Conservation (phyloP, 768 basidiomycete species). For the Hebeloma cylindrosporum region DNA sequence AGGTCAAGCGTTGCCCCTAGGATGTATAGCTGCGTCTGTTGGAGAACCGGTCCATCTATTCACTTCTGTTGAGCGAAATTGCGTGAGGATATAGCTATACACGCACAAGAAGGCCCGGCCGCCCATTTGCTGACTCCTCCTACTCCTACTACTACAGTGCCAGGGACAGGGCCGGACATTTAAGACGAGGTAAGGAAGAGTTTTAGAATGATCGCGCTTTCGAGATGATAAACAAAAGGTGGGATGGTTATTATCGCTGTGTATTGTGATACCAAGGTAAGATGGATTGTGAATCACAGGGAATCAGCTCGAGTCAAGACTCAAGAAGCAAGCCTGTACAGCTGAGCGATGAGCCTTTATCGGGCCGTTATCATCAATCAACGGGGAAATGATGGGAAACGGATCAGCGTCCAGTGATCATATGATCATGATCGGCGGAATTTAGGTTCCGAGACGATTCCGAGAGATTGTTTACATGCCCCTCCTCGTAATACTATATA, state of each 20-base stretch:
- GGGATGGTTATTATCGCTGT: neutral
- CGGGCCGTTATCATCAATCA: neutral
- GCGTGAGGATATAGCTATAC: neutral
- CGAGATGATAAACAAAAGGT: neutral
- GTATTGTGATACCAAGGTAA: neutral
- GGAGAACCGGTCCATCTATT: conserved; percentile 76
- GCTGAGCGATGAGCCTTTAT: neutral
- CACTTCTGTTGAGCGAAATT: neutral
- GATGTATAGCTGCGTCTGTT: conserved; percentile 80
- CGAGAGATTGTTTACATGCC: no score
- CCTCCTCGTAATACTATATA: neutral
- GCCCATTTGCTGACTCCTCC: conserved; percentile 41
- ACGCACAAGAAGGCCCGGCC: conserved; percentile 44
- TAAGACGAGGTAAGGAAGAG: neutral
- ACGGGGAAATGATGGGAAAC: neutral
- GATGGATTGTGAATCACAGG: conserved; percentile 5
- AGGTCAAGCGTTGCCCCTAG: conserved; percentile 68
- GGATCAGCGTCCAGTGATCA: neutral
- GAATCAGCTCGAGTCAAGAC: conserved; percentile 13
- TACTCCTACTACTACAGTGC: conserved; percentile 13
- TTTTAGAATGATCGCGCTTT: neutral
- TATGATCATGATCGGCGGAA: no score
- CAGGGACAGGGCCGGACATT: neutral
- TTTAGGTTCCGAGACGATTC: no score
- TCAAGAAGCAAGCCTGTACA: neutral